Evolutionary conservation across 78 protist species (phyloP), one percentile per base, ranked within the genome.

Genomic region (Planoprotostelium fungivorum): DNA sequence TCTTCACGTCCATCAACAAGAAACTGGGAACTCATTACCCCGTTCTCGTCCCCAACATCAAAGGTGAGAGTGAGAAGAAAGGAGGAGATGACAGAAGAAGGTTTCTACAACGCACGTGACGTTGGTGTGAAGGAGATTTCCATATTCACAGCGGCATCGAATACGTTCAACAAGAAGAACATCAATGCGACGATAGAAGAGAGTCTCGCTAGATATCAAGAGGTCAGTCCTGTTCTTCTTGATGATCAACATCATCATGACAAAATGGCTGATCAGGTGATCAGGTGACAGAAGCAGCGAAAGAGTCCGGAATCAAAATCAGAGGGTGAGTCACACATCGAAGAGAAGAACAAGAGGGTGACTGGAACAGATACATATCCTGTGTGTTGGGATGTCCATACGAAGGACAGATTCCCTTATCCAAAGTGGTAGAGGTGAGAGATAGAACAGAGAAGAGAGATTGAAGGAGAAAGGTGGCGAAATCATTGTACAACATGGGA

Each of bases 371-470:
- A 0, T 96, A 96, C 63, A 97, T 98, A 5, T 95, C 97, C 34
- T 95, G 97, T 87, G 98, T 96, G 1, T 34, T 96, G 38, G 99
- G 98, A 1, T 98, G 99, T 63, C 99, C 99, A 23, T 98, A 96
- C 86, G 97, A 96, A 37, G 98, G 96, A 0, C 38, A 38, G 0
- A 89, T 95, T 10, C 86, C 92, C 36, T 87, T 93, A 28, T 23
- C 1, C 0, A 39, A 29, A 34, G 97, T 94, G 9, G 97, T 90
- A 0, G 85, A 51, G 9, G 97, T 51, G 73, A 16, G 73, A 25
- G 16, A 25, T 16, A 16, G 5, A 16, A 25, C 16, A 25, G 5
- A 25, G 31, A 25, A 16, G 73, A 51, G 16, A 51, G 16, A 5
- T 51, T 16, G 5, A 16, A 51, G 73, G 73, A 51, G 5, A 51